Conservation (phyloP, 2,329 filamentous ascomycete species). For the Endoconidiophora laricicola region DNA sequence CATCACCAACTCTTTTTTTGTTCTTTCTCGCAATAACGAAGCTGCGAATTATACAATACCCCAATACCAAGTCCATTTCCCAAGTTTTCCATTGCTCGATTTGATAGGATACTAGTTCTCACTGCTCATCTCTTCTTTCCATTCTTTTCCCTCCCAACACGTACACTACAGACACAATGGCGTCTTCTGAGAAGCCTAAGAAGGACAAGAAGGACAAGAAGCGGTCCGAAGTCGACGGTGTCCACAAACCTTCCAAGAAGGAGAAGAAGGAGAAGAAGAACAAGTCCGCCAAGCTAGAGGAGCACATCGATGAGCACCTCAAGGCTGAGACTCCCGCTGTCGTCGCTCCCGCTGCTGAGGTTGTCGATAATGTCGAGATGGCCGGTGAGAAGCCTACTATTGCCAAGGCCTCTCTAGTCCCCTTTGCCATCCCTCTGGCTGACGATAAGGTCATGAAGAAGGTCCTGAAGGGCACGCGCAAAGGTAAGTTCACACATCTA, state of each 20-base stretch:
- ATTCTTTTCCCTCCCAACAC: neutral
- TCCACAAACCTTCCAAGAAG: conserved; percentile 42
- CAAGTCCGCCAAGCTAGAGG: conserved; percentile 49
- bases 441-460: conserved; percentile 60
- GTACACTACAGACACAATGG: conserved; percentile 21
- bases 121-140: neutral
- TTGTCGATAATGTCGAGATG: conserved; percentile 24
- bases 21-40: neutral
- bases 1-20: neutral
- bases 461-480: conserved; percentile 38
- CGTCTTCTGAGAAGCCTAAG: conserved; percentile 28
- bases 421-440: conserved; percentile 67
- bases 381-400: conserved; percentile 21
- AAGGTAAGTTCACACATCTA: conserved; percentile 27
- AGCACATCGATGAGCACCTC: conserved; percentile 57
- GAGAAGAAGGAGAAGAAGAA: conserved; percentile 40
- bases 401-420: conserved; percentile 47
- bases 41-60: no score
- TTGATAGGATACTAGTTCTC: no score
- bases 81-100: no score
- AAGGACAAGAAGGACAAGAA: conserved; percentile 33
- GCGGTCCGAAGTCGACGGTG: conserved; percentile 42
- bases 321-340: conserved; percentile 23
- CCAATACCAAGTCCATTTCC: no score
- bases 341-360: conserved; percentile 23